Conservation (phyloP, 1,284 basidiomycete genomes). For the Puccinia polysora region DNA sequence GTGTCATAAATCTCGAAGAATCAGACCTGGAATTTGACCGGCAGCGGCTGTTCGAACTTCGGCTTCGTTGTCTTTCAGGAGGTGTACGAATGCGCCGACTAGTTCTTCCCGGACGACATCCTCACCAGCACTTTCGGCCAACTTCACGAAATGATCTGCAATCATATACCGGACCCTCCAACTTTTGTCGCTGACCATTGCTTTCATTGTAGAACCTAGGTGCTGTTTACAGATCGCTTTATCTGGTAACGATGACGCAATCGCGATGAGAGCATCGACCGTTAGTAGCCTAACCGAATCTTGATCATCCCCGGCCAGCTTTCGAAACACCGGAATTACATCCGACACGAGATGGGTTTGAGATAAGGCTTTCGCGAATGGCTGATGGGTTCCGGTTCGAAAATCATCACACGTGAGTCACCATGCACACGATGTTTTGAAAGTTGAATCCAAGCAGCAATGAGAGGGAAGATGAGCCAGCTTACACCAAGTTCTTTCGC, state of each 20-base stretch:
- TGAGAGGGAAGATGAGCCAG: conserved; percentile 47
- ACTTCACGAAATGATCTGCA: conserved; percentile 94
- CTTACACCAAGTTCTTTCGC: conserved; percentile 91
- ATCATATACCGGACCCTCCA: conserved; percentile 99
- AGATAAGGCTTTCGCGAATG: conserved; percentile 52
- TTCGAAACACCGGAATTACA: conserved; percentile 86
- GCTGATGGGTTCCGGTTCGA: conserved; percentile 17
- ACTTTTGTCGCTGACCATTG: conserved; percentile 87
- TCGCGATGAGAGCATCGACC: conserved; percentile 90
- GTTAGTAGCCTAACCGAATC: conserved; percentile 95
- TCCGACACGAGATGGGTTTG: conserved; percentile 64
- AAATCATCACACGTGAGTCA: not conserved
- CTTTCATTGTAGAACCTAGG: conserved; percentile 72
- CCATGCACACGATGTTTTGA: not conserved
- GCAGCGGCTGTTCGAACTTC: conserved; percentile 95
- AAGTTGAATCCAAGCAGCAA: not conserved
- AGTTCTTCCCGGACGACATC: conserved; percentile 92
- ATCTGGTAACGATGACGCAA: conserved; percentile 76
- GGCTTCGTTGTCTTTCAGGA: conserved; percentile 97
- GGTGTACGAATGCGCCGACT: conserved; percentile 83
- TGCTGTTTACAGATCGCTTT: conserved; percentile 80
- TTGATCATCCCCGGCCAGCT: conserved; percentile 92
- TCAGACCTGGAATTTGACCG: conserved; percentile 85
- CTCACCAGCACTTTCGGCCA: conserved; percentile 84
- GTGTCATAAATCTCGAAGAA: conserved; percentile 15